Evolutionary conservation across 1,284 basidiomycete genomes (phyloP).

Genomic region (Retiboletus fuscus): DNA sequence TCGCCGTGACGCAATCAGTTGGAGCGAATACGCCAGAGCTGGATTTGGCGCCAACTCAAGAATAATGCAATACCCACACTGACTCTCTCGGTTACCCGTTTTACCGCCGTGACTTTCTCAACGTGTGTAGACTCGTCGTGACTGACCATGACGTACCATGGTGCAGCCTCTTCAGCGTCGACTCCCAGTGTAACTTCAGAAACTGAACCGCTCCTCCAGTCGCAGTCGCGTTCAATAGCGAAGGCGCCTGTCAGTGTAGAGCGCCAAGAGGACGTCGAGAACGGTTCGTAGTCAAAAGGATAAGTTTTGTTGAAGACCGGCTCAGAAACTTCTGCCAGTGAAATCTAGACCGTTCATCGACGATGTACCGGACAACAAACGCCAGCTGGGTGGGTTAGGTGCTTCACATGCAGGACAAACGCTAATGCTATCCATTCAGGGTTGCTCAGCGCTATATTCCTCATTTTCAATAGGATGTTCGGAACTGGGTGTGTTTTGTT

Average conservation of each 20-base stretch:
- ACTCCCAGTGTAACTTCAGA: slow-evolving; percentile 30
- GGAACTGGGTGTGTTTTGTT: slow-evolving; percentile 71
- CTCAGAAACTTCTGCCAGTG: slow-evolving; percentile 24
- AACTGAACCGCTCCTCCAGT: slow-evolving; percentile 41
- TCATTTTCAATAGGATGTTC: slow-evolving; percentile 82
- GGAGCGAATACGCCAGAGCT: too few species aligned
- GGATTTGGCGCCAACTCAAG: too few species aligned
- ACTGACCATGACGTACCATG: slow-evolving; percentile 21
- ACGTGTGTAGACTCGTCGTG: background rate
- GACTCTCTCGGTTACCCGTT: background rate
- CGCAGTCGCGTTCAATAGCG: background rate
- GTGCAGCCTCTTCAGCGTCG: background rate
- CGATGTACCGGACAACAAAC: slow-evolving; percentile 56
- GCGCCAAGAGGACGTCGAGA: slow-evolving; percentile 11
- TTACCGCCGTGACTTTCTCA: background rate
- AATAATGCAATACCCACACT: too few species aligned
- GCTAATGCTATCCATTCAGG: slow-evolving; percentile 49
- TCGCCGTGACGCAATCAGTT: too few species aligned
- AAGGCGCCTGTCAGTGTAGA: background rate
- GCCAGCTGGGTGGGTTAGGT: slow-evolving; percentile 55
- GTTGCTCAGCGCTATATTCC: slow-evolving; percentile 69
- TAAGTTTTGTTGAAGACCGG: background rate
- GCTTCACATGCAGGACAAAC: background rate
- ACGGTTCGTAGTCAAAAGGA: slow-evolving; percentile 27
- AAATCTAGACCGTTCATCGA: slow-evolving; percentile 42